Evolutionary conservation across 1,284 basidiomycete genomes (phyloP), one percentile per base, ranked within the genome.

Genomic region (Megacollybia platyphylla): DNA sequence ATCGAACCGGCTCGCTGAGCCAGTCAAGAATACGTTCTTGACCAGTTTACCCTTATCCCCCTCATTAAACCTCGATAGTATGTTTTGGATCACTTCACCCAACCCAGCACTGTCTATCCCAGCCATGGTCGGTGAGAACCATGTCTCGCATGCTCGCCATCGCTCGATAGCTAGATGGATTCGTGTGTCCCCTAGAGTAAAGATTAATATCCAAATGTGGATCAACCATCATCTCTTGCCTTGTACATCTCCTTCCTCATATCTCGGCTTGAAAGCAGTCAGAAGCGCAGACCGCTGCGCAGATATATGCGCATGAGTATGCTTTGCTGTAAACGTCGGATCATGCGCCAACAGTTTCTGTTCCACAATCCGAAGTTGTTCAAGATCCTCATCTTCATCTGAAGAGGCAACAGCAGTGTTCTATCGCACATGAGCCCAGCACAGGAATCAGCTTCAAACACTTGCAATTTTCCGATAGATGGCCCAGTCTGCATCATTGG

Each of bases 401-500:
- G 91, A 93, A 1, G 90, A 93, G n/a, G 79, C 79, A 2, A 86
- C 86, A 1, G 81, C 79, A 2, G 75, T 82, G 52, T 88, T 89
- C 85, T 86, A 44, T 10, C 20, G 3, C 15, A 13, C n/a, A 17
- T 24, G 3, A 36, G 11, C 5, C n/a, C 4, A 26, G 17, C n/a
- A 39, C 26, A 27, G 18, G 20, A 8, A 24, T 35, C 7, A 42
- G 9, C 26, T 15, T 24, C 41, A 13, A 11, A 27, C 20, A 60
- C 70, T 49, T 53, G 91, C 90, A 46, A 99, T 94, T 63, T 97
- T 93, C 45, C 94, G 87, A 58, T 98, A 98, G 41, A 98, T 92
- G 0, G 84, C 84, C 94, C 96, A 98, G 59, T 98, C 94, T 11
- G 85, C 89, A 55, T 98, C 94, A 51, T 97, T 86, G 26, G 83